These are phyloP conservation scores for Trebouxiophyceae sp. DNA, from an alignment of 163 green algal genomes.

Conservation along the genomic window DNA sequence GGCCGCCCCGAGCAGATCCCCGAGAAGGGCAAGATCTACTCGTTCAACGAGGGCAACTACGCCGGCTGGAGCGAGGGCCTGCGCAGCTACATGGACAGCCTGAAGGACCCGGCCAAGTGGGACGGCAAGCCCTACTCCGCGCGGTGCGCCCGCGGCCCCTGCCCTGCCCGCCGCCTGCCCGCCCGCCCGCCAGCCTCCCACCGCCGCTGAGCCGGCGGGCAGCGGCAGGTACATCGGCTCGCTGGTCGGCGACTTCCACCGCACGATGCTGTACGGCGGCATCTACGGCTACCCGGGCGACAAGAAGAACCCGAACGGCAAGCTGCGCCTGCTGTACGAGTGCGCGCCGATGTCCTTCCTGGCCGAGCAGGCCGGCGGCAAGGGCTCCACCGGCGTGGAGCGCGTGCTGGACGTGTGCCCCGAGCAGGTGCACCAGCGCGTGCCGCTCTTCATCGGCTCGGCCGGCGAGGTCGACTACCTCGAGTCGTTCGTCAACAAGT, in stretches of 20 bases:
- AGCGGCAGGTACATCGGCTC: constrained; percentile 90
- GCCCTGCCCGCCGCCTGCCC: too few species aligned
- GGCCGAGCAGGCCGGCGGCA: constrained; percentile 90
- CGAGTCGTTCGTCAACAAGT: constrained; percentile 36
- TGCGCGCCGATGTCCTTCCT: constrained; percentile 95
- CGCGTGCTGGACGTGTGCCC: constrained; percentile 81
- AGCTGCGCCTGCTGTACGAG: constrained; percentile 98
- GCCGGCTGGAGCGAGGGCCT: constrained; percentile 55
- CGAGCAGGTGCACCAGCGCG: constrained; percentile 87
- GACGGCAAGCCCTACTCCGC: constrained; percentile 89
- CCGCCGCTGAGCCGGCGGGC: too few species aligned
- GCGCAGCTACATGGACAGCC: constrained; percentile 73
- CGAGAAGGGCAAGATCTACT: constrained; percentile 93
- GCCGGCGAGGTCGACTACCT: constrained; percentile 87
- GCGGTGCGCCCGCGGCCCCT: too few species aligned
- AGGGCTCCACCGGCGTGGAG: constrained; percentile 71
- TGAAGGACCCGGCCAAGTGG: constrained; percentile 74
- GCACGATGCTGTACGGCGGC: constrained; percentile 92
- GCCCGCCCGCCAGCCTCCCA: too few species aligned
- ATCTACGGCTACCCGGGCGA: constrained; percentile 98
- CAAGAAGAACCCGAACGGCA: constrained; percentile 89
- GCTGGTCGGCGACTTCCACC: constrained; percentile 98
- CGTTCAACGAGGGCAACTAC: constrained; percentile 99
- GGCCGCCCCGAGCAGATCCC: too few species aligned
- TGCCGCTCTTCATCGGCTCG: constrained; percentile 87